Base-by-base conservation (phyloP, 164 flowering plant species). In the Vitis amurensis region DNA sequence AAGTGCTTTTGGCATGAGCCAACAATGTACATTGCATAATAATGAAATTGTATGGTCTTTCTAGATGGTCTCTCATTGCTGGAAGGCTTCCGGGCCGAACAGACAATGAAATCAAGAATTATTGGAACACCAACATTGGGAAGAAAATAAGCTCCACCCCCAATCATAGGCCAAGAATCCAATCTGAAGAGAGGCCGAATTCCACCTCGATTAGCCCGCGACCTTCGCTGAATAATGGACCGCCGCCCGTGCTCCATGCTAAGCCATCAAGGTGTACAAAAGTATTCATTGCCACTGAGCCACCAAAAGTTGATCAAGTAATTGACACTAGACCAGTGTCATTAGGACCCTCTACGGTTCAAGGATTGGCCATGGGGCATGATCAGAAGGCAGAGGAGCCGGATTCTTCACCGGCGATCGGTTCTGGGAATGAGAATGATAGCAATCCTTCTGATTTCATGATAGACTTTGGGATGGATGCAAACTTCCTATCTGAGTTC, bases 51-150 rank as follows among this genome's bases (percentile, higher is more conserved):
- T n/a, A 53, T 59, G 62, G 6, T 50, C 9, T 11, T 31, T 71
- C 61, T 16, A 82, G 85, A 63, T 80, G 83, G 85, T 80, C 85
- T 9, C 44, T 82, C 23, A 82, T 82, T 9, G 85, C 85, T 9
- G 83, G 83, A 7, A 69, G 85, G 69, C 76, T 82, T 60, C 85
- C 83, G 7, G 85, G 85, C 58, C 79, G 81, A 79, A 82, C 85
- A 71, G 83, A 82, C 81, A 82, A 79, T 73, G 85, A 82, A 77
- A 79, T 82, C 29, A 82, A 82, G 64, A 82, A 83, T 60, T 83
- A 83, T 16, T 83, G 86, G 86, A 80, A 80, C 66, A 83, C 86
- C 53, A 80, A 63, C 8, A 63, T 78, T 11, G 71, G 64, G 0
- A 83, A 78, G 68, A 80, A 77, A 72, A 4, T 14, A 53, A 49